Percentiles rank a stretch among this genome's conserved stretches.
Conservation (phyloP, 768 basidiomycete genomes). For the Calocera cornea region DNA sequence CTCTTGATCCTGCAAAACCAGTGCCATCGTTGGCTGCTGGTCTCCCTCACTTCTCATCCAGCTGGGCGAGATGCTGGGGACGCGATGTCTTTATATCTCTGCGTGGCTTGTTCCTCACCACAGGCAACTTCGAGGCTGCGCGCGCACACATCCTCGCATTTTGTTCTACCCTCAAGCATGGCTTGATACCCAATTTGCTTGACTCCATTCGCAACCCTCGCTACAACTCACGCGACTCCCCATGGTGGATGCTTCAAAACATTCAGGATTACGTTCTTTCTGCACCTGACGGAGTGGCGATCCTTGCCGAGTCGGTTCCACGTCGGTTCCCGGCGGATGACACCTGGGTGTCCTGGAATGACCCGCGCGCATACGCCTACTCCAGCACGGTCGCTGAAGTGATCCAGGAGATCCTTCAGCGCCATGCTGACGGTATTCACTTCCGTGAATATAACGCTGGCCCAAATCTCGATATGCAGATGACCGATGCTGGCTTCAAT, state of each 20-base stretch:
- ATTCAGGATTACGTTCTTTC: slow-evolving; percentile 84
- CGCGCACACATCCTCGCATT: slow-evolving; percentile 85
- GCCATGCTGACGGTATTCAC: slow-evolving; percentile 80
- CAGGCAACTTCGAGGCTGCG: slow-evolving; percentile 56
- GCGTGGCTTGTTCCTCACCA: slow-evolving; percentile 84
- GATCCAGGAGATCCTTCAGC: slow-evolving; percentile 89
- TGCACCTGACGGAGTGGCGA: slow-evolving; percentile 69
- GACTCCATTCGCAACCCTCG: slow-evolving; percentile 78
- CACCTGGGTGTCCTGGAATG: slow-evolving; percentile 86
- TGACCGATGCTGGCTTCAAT: slow-evolving; percentile 84
- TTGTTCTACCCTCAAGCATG: slow-evolving; percentile 85
- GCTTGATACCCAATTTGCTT: slow-evolving; percentile 87
- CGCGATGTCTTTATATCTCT: slow-evolving; percentile 88
- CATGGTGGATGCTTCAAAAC: slow-evolving; percentile 99
- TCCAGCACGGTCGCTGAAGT: slow-evolving; percentile 82
- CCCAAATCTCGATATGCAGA: slow-evolving; percentile 92
- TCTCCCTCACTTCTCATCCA: slow-evolving; percentile 80
- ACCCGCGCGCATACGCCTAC: slow-evolving; percentile 65
- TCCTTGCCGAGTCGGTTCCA: slow-evolving; percentile 69
- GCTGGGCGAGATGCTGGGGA: slow-evolving; percentile 97
- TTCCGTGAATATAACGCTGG: slow-evolving; percentile 97
- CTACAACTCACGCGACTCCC: slow-evolving; percentile 93
- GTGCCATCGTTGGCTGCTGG: slow-evolving; percentile 87
- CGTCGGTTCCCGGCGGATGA: slow-evolving; percentile 94
- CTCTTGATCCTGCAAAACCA: slow-evolving; percentile 54